These are phyloP conservation scores for Daedaleopsis nitida DNA, from an alignment of 768 basidiomycete species.

Conservation along the genomic window DNA sequence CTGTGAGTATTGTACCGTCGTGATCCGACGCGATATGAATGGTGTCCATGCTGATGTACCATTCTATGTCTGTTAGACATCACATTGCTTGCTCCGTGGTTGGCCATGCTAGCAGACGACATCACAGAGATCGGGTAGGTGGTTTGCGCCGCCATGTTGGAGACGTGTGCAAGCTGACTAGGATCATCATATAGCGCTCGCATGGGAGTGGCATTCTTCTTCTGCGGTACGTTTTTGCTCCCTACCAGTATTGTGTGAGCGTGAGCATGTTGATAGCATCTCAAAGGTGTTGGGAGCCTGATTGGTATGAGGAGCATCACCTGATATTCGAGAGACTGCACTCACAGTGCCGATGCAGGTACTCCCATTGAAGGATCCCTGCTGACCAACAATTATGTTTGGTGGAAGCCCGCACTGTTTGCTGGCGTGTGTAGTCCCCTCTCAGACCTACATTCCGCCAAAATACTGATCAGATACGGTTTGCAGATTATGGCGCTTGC, in stretches of 20 bases:
- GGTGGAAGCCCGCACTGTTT: slow-evolving; percentile 33
- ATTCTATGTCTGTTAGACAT: slow-evolving; percentile 30
- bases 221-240: slow-evolving; percentile 11
- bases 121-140: slow-evolving; percentile 28
- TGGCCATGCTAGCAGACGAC: slow-evolving; percentile 21
- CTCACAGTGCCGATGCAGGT: slow-evolving; percentile 35
- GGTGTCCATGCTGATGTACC: too few relatives aligned
- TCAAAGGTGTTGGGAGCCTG: slow-evolving; percentile 40
- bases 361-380: slow-evolving; percentile 57
- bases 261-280: neutral
- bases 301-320: slow-evolving; percentile 11
- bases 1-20: slow-evolving; percentile 15
- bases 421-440: slow-evolving; percentile 24
- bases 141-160: neutral
- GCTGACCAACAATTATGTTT: slow-evolving; percentile 33
- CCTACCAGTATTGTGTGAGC: neutral
- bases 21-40: neutral
- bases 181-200: slow-evolving; percentile 23
- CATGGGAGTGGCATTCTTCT: slow-evolving; percentile 37
- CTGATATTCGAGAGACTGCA: neutral
- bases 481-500: slow-evolving; percentile 14
- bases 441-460: neutral
- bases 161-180: neutral
- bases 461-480: neutral
- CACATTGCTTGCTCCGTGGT: slow-evolving; percentile 30